A percentile compares a stretch with the other conserved stretches of the same genome.
These are phyloP conservation scores for Ophiosphaerella narmari DNA, from an alignment of 2,329 filamentous ascomycete genomes.

Conservation along the genomic window DNA sequence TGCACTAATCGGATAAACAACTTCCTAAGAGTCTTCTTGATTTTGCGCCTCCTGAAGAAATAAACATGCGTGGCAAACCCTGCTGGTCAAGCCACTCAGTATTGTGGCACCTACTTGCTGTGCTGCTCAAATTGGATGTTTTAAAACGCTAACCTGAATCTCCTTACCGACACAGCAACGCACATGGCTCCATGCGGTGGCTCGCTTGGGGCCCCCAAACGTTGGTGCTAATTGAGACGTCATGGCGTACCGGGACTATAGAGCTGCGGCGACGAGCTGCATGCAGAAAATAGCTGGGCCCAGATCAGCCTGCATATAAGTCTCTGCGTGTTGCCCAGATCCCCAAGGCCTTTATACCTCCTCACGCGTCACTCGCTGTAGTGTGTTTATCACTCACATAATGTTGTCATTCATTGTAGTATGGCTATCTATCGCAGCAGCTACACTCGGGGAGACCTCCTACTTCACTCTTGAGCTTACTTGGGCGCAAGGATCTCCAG, in stretches of 20 bases:
- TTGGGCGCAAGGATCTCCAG: slow-evolving; percentile 25
- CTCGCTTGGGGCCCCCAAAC: neutral
- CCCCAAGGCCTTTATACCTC: neutral
- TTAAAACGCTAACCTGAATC: too few species aligned
- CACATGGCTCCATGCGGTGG: neutral
- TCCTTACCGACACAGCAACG: too few species aligned
- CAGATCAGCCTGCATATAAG: neutral
- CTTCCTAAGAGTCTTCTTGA: too few species aligned
- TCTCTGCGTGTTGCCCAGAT: neutral
- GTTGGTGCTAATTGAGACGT: neutral
- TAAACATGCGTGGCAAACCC: too few species aligned
- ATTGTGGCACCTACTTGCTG: too few species aligned
- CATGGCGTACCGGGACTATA: neutral
- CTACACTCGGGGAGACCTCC: slow-evolving; percentile 9
- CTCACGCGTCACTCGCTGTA: neutral
- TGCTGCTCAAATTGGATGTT: too few species aligned
- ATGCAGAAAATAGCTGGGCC: slow-evolving; percentile 3
- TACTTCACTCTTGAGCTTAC: slow-evolving; percentile 27
- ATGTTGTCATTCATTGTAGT: slow-evolving; percentile 18
- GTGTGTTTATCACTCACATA: neutral
- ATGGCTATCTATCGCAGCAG: slow-evolving; percentile 10
- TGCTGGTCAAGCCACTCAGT: too few species aligned
- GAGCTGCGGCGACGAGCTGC: neutral
- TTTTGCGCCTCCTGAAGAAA: too few species aligned
- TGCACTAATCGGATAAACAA: too few species aligned